Evolutionary conservation across 768 basidiomycete genomes (phyloP).

Genomic region (Dacryopinax spathularia): DNA sequence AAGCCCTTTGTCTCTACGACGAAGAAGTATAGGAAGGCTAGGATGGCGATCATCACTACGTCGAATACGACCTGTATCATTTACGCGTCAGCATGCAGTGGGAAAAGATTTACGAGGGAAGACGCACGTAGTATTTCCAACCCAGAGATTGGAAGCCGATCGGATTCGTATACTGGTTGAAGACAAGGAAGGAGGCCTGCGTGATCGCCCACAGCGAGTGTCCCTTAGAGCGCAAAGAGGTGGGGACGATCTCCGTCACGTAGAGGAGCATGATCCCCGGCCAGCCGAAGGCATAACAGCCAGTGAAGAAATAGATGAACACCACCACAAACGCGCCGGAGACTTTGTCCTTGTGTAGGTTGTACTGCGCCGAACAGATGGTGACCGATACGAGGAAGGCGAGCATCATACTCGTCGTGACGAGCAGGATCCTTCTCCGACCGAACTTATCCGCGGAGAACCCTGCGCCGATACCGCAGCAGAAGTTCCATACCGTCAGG

Average conservation of each 20-base stretch:
- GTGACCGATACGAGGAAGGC: constrained; percentile 14
- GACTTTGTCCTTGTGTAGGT: not conserved
- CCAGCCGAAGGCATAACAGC: constrained; percentile 1
- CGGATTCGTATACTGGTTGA: constrained; percentile 16
- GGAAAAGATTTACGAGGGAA: not conserved
- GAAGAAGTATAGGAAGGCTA: constrained; percentile 33
- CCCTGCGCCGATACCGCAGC: constrained; percentile 11
- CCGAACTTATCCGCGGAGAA: constrained; percentile 24
- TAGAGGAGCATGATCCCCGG: constrained; percentile 12
- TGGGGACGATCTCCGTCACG: constrained; percentile 26
- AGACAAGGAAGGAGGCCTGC: constrained; percentile 8
- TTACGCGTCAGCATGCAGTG: constrained; percentile 3
- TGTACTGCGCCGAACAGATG: not conserved
- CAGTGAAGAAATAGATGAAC: not conserved
- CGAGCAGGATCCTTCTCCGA: constrained; percentile 48
- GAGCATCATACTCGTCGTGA: constrained; percentile 31
- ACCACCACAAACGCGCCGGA: constrained; percentile 1
- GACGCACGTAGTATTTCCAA: constrained; percentile 18
- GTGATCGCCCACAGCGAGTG: constrained; percentile 25
- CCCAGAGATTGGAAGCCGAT: constrained; percentile 12
- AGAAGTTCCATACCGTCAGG: constrained; percentile 9
- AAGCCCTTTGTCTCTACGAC: constrained; percentile 16
- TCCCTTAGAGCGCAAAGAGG: constrained; percentile 26
- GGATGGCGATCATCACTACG: constrained; percentile 53
- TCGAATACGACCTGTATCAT: constrained; percentile 45